Percentiles rank a stretch among this genome's conserved stretches.
phyloP scores from a whole-genome alignment of 129 eudicot species.

The Helianthus annuus region HanXRQr2.0-SUNRISE NC_035436.2:207753311-207753810 shows the following conservation, averaged over 20 bases:
- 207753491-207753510: not conserved
- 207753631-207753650: constrained; percentile 28
- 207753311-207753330: not conserved
- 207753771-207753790: constrained; percentile 30
- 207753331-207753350: not conserved
- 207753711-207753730: constrained; percentile 65
- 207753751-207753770: constrained; percentile 39
- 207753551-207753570: not conserved
- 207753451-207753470: not conserved
- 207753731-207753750: constrained; percentile 43
- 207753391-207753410: too few relatives aligned
- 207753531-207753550: not conserved
- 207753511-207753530: not conserved
- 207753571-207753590: constrained; percentile 7
- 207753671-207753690: constrained; percentile 28
- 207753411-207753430: not conserved
- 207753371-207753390: not conserved
- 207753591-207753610: constrained; percentile 7
- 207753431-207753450: not conserved
- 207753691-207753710: constrained; percentile 39
- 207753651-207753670: constrained; percentile 27
- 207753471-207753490: not conserved
- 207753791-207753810: constrained; percentile 56
- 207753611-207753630: constrained; percentile 29
- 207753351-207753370: not conserved